Base-by-base conservation (phyloP, 352 stramenopile species). In the Phytophthora pistaciae region DNA sequence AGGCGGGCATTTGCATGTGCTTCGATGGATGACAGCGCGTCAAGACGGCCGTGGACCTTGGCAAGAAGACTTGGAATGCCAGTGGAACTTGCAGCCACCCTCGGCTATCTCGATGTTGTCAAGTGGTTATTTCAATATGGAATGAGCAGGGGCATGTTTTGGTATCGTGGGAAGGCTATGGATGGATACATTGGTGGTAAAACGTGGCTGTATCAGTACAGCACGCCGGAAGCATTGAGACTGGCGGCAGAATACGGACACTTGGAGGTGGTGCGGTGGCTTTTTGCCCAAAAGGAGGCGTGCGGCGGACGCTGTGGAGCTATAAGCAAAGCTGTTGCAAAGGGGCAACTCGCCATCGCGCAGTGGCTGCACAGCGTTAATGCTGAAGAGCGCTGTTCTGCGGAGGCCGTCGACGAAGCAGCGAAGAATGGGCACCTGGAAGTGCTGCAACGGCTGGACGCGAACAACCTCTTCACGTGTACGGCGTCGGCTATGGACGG, bases 11-110 rank as follows among this genome's bases (percentile, higher is more conserved):
- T 1, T 65, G 18, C 44, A 50, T 1, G 46, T 57, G 11, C 50
- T 65, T 49, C 27, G 50, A 0, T 65, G 59, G 59, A 57, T 57
- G 59, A 48, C 3, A 1, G 29, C 49, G 8, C 29, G 44, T 38
- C 14, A 48, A 38, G 44, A 50, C 2, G n/a, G 59, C 3, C 59
- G 59, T 31, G 59, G 29, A 8, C 27, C 59, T 8, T 57, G 59
- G 59, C 49, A n/a, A 58, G 25, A 29, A 29, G 25, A 29, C 3
- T 29, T 29, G 25, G 25, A 29, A 29, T 29, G 3, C 25, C 25
- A 29, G 25, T 29, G 25, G 25, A 29, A 29, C 25, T 29, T 29
- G 25, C 25, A 29, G 25, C 25, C 25, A 29, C 25, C 25, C 25
- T 29, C 25, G 42, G 42, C n/a, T 18, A 50, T 23, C 16, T 50